Base-by-base conservation (phyloP, 352 stramenopile genomes). In the Phytophthora quininea region DNA sequence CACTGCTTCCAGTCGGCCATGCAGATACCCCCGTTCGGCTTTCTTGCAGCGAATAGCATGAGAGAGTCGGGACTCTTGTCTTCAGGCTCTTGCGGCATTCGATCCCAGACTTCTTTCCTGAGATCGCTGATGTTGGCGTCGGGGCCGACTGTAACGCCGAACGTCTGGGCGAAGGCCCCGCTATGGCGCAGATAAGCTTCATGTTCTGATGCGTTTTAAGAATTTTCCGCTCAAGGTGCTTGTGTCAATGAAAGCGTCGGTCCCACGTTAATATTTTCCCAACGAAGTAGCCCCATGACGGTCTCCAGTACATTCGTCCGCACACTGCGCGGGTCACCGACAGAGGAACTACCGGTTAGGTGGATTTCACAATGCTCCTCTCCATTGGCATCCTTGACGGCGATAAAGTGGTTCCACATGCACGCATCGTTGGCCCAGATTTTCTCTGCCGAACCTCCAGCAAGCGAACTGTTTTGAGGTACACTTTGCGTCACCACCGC, bases 181-280 rank as follows among this genome's bases (percentile, higher is more conserved):
- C 19, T 24, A 24, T 24, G 19, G 19, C 19, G 19, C 19, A 24
- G 19, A 24, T 24, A 24, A 24, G 19, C 19, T 24, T 24, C 19
- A 24, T 24, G 19, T 24, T 24, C 19, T 24, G 19, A 24, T 24
- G 19, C 19, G 19, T 24, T 51, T 46, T 40, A 29, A 24, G 12
- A 10, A 55, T 59, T n/a, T 40, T 61, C 43, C 48, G 50, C 4
- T 60, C 37, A n/a, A 7, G 48, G 33, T 7, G 54, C 31, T 61
- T 69, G 54, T 32, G 54, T 71, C 14, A 87, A 58, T 37, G 65
- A 69, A 42, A 83, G 69, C 38, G 67, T 67, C 9, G 77, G 64
- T 0, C 74, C 76, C 29, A 86, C 69, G 54, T 84, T 87, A 30
- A 74, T 74, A 57, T 81, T 80, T 54, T 88, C 80, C 80, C 80